Percentiles rank a stretch among this genome's conserved stretches.
Evolutionary conservation across 345 rosid genomes (phyloP).

Genomic region (Garcia nutans): DNA sequence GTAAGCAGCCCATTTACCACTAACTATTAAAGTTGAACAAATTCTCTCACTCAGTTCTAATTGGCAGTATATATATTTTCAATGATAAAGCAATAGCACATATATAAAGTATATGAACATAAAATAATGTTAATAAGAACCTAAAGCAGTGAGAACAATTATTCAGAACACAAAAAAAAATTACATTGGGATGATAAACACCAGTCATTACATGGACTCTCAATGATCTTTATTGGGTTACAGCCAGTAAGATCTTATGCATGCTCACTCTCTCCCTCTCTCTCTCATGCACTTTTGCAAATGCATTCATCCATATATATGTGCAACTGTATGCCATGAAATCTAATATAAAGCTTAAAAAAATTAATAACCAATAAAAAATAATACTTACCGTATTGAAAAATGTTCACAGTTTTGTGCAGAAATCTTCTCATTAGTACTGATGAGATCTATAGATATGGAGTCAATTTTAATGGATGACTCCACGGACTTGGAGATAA

Average conservation of each 20-base stretch:
- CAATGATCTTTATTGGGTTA: background rate
- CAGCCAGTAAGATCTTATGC: background rate
- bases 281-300: background rate
- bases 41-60: slow-evolving; percentile 7
- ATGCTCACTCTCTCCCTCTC: background rate
- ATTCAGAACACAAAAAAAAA: background rate
- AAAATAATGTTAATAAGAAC: background rate
- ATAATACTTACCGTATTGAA: slow-evolving; percentile 64
- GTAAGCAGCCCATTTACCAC: background rate
- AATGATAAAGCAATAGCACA: background rate
- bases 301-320: background rate
- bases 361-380: background rate
- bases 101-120: background rate
- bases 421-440: slow-evolving; percentile 33
- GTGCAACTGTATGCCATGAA: background rate
- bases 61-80: slow-evolving; percentile 1
- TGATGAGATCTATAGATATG: slow-evolving; percentile 51
- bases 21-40: background rate
- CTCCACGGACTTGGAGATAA: slow-evolving; percentile 37
- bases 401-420: slow-evolving; percentile 54
- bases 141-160: background rate
- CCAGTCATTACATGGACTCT: background rate
- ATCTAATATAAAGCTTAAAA: background rate
- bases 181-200: background rate
- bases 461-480: slow-evolving; percentile 57